A percentile compares a stretch with the other conserved stretches of the same genome.
phyloP scores from a whole-genome alignment of 2,329 filamentous ascomycete species.

The Drechslerella coelobrocha region DNA sequence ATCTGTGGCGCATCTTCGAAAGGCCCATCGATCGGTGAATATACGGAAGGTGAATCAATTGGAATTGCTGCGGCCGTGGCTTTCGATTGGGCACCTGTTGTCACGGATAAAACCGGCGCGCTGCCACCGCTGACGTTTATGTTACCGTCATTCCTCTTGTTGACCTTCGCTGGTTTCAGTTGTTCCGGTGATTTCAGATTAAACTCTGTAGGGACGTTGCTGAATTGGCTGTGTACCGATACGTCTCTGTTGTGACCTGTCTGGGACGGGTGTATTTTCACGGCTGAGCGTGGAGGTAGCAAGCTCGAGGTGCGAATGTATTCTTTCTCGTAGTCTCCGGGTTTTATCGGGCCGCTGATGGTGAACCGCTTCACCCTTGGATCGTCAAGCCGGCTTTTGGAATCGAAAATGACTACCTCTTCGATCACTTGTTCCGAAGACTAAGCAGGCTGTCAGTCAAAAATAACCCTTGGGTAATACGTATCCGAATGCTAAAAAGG shows the following conservation, averaged over 20 bases:
- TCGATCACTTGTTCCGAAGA: slow-evolving; percentile 22
- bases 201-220: slow-evolving; percentile 34
- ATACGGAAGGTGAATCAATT: not conserved
- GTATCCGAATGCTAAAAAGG: not conserved
- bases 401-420: slow-evolving; percentile 14
- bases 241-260: slow-evolving; percentile 9
- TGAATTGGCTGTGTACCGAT: slow-evolving; percentile 33
- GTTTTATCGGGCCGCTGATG: slow-evolving; percentile 25
- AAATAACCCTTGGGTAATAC: not conserved
- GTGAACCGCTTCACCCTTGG: slow-evolving; percentile 8
- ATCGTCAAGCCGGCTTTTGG: slow-evolving; percentile 4
- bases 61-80: not conserved
- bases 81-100: not conserved
- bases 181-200: slow-evolving; percentile 3
- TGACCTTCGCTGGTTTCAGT: not conserved
- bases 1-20: not conserved
- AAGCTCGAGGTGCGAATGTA: slow-evolving; percentile 30
- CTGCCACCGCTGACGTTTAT: not conserved
- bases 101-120: not conserved
- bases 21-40: not conserved
- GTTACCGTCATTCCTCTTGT: not conserved
- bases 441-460: not conserved
- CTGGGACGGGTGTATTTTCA: slow-evolving; percentile 29
- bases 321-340: slow-evolving; percentile 32
- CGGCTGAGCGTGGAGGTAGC: slow-evolving; percentile 5